A percentile compares a stretch with the other conserved stretches of the same genome.
Conservation (phyloP, 2,329 filamentous ascomycete species). For the Capronia epimyces region DNA sequence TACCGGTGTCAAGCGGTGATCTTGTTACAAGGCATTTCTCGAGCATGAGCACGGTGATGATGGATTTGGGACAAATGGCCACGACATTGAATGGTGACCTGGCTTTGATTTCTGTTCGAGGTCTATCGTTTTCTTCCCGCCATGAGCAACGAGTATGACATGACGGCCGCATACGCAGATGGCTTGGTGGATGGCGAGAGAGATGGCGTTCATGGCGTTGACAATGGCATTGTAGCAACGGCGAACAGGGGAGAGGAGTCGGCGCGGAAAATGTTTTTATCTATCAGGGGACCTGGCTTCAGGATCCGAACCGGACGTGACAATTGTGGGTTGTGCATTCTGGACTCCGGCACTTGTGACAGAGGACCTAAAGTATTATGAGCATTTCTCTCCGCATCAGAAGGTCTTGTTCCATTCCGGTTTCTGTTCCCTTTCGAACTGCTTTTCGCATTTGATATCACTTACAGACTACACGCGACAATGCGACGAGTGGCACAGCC, state of each 20-base stretch:
- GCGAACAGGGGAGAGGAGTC: background rate
- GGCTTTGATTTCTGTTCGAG: background rate
- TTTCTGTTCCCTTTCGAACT: no score
- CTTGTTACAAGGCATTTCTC: background rate
- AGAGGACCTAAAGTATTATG: no score
- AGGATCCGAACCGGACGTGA: no score
- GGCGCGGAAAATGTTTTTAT: background rate
- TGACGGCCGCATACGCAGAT: background rate
- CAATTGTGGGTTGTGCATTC: no score
- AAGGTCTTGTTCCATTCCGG: no score
- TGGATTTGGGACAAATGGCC: background rate
- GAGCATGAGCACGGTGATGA: slow-evolving; percentile 1
- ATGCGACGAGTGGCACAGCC: no score
- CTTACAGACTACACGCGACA: no score
- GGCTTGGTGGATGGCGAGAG: background rate
- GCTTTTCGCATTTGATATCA: no score
- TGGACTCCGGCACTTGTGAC: no score
- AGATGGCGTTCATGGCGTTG: background rate
- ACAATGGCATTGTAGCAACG: background rate
- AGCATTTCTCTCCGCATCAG: no score
- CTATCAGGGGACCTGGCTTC: background rate
- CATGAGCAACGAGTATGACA: background rate
- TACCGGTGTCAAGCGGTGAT: slow-evolving; percentile 22
- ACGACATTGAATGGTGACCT: background rate
- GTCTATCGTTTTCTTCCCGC: background rate